phyloP scores from a whole-genome alignment of 1,284 basidiomycete genomes.

The Heterobasidion irregulare region DNA sequence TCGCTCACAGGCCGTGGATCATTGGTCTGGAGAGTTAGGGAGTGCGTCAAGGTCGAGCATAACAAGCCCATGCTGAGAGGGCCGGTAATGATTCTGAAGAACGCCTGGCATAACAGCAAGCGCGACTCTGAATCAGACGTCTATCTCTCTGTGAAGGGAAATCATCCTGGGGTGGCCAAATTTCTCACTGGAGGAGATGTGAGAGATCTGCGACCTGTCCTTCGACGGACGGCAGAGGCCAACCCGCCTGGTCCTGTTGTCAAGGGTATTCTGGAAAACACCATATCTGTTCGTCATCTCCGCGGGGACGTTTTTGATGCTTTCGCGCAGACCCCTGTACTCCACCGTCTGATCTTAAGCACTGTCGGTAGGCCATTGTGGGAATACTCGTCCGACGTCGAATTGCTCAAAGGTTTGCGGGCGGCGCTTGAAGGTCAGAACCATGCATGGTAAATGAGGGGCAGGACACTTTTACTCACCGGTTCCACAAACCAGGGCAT shows the following conservation, averaged over 20 bases:
- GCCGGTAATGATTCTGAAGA: slow-evolving; percentile 10
- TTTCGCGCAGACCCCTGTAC: not conserved
- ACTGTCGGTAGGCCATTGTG: slow-evolving; percentile 9
- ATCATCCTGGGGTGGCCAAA: not conserved
- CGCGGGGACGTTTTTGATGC: not conserved
- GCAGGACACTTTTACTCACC: not conserved
- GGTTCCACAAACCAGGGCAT: slow-evolving; percentile 1
- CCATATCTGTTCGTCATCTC: not conserved
- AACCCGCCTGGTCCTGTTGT: too few species aligned
- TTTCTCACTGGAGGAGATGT: not conserved
- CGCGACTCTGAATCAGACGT: slow-evolving; percentile 7
- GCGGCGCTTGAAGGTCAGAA: slow-evolving; percentile 1
- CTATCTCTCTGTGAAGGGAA: not conserved
- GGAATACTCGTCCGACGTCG: slow-evolving; percentile 5
- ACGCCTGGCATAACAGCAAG: slow-evolving; percentile 9
- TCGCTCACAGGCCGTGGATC: slow-evolving; percentile 14
- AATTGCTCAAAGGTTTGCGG: slow-evolving; percentile 5
- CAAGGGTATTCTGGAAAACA: not conserved
- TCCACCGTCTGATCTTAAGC: slow-evolving; percentile 6
- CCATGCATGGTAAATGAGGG: too few species aligned
- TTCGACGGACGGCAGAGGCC: too few species aligned
- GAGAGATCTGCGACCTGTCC: not conserved
- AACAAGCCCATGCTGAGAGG: not conserved
- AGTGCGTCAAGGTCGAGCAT: not conserved
- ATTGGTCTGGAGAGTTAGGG: slow-evolving; percentile 7